Percentiles rank a stretch among this genome's conserved stretches.
These are phyloP conservation scores for Populus alba DNA, from an alignment of 345 rosid genomes.

Conservation along the genomic window DNA sequence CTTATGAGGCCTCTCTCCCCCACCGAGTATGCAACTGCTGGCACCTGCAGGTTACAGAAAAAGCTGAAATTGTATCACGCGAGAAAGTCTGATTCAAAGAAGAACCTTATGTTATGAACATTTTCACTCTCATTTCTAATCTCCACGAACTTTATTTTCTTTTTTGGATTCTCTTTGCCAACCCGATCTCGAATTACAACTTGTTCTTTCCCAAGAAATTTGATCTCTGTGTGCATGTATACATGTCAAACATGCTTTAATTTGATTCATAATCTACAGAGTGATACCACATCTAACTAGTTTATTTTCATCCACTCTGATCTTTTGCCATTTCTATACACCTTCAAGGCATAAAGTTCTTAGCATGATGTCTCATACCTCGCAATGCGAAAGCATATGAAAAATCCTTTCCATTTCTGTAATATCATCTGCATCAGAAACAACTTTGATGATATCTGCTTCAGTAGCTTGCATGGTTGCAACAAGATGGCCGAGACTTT, in stretches of 20 bases:
- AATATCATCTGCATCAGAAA: conserved; percentile 40
- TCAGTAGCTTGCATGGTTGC: conserved; percentile 37
- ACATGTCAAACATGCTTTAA: neutral
- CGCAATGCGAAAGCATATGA: conserved; percentile 34
- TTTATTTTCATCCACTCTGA: neutral
- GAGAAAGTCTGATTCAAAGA: neutral
- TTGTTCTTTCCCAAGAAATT: neutral
- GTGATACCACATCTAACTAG: neutral
- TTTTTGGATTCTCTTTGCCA: neutral
- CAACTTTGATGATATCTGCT: conserved; percentile 48
- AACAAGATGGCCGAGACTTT: conserved; percentile 41
- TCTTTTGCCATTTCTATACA: neutral
- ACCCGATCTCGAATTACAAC: neutral
- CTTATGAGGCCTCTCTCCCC: conserved; percentile 64
- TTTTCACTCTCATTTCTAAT: neutral
- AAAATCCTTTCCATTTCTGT: conserved; percentile 47
- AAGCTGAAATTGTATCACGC: neutral
- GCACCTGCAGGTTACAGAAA: conserved; percentile 36
- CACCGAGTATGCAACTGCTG: conserved; percentile 44
- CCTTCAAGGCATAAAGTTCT: neutral
- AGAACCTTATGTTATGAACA: neutral
- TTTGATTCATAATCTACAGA: too few species aligned
- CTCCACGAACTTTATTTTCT: neutral
- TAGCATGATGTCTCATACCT: conserved; percentile 26
- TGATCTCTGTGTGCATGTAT: neutral